Evolutionary conservation across 495 filamentous ascomycete genomes (phyloP).

Genomic region (Tuber borchii): DNA sequence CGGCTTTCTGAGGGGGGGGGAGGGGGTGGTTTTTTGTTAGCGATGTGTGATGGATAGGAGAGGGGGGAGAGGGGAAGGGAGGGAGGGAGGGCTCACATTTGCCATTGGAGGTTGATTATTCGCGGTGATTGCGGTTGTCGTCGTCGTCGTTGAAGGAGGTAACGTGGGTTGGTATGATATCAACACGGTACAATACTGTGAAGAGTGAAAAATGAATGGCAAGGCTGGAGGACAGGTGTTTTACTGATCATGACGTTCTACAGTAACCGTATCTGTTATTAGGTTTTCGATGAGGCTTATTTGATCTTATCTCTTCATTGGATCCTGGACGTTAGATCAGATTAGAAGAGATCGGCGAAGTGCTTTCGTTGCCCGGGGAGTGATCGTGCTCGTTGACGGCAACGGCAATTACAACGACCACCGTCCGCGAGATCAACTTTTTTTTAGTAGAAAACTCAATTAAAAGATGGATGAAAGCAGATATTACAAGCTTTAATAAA

Average conservation of each 20-base stretch:
- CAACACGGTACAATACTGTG: not conserved
- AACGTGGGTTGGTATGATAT: not conserved
- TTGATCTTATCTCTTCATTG: not conserved
- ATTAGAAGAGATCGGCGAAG: not conserved
- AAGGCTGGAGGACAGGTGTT: not conserved
- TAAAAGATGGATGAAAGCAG: too few relatives aligned
- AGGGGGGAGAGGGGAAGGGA: too few relatives aligned
- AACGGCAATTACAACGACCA: too few relatives aligned
- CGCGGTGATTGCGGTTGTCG: not conserved
- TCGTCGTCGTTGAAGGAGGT: too few relatives aligned
- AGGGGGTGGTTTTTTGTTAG: slow-evolving; percentile 3
- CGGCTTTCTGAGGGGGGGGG: slow-evolving; percentile 63
- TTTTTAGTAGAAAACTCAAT: too few relatives aligned
- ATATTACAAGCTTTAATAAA: too few relatives aligned
- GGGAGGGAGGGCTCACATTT: slow-evolving; percentile 22
- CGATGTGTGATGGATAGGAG: not conserved
- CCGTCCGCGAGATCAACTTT: too few relatives aligned
- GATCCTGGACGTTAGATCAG: not conserved
- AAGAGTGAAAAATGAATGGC: not conserved
- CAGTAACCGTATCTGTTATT: not conserved
- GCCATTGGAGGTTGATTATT: slow-evolving; percentile 22
- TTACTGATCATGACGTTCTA: not conserved
- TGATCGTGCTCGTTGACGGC: too few relatives aligned
- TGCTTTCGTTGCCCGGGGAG: too few relatives aligned
- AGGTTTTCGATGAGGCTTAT: not conserved